Conservation (phyloP, 805 yeast species). For the Wickerhamiella slavikovae region DNA sequence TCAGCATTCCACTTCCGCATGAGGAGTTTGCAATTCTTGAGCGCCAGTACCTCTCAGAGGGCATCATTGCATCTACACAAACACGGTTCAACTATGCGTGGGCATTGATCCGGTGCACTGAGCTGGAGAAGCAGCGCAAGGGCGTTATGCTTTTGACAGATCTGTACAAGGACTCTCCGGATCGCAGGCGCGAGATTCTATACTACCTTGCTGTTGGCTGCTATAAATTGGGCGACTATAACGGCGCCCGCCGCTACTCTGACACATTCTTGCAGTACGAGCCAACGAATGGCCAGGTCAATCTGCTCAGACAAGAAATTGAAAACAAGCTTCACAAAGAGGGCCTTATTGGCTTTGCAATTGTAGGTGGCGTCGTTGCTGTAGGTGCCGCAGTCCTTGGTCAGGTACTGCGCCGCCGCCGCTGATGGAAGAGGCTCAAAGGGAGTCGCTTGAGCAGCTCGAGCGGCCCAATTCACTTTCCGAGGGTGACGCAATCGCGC, state of each 20-base stretch:
- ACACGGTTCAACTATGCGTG: conserved; percentile 88
- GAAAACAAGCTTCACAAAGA: conserved; percentile 74
- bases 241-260: conserved; percentile 67
- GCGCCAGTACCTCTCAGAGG: conserved; percentile 61
- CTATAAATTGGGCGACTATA: conserved; percentile 69
- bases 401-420: conserved; percentile 14
- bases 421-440: conserved; percentile 1
- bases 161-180: conserved; percentile 52
- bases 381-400: conserved; percentile 47
- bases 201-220: conserved; percentile 79
- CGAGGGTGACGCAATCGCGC: conserved; percentile 4
- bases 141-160: conserved; percentile 52
- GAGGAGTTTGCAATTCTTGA: conserved; percentile 60
- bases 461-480: neutral
- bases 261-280: conserved; percentile 61
- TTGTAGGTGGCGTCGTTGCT: conserved; percentile 72
- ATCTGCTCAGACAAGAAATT: conserved; percentile 47
- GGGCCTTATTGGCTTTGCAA: conserved; percentile 73
- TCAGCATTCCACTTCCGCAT: conserved; percentile 32
- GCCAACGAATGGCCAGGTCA: conserved; percentile 67
- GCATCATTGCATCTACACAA: conserved; percentile 61
- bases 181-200: conserved; percentile 71
- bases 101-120: conserved; percentile 68
- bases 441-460: neutral
- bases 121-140: conserved; percentile 42